phyloP scores from a whole-genome alignment of 352 stramenopile genomes.

The Pythium rhizo-oryzae region DNA sequence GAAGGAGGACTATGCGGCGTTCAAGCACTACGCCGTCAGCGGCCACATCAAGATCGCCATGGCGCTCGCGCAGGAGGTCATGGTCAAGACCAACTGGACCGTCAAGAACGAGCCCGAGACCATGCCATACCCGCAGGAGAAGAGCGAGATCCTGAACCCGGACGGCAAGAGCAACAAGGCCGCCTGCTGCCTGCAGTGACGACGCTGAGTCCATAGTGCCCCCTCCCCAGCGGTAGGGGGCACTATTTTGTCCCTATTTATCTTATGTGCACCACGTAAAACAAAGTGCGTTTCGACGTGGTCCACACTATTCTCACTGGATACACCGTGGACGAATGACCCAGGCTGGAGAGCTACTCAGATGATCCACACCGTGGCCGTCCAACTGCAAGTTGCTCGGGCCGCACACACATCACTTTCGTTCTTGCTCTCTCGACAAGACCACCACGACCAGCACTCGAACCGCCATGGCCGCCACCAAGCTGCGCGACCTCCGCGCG shows the following conservation, averaged over 20 bases:
- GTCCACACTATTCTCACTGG: slow-evolving; percentile 5
- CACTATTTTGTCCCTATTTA: slow-evolving; percentile 12
- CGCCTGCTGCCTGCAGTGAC: slow-evolving; percentile 36
- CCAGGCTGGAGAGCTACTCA: too few species aligned
- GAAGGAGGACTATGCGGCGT: slow-evolving; percentile 72
- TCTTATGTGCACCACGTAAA: slow-evolving; percentile 14
- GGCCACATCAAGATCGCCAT: slow-evolving; percentile 85
- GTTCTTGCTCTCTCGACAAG: slow-evolving; percentile 1
- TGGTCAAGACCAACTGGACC: slow-evolving; percentile 63
- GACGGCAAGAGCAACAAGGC: slow-evolving; percentile 52
- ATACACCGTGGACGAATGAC: background rate
- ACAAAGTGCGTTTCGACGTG: background rate
- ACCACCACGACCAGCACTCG: background rate
- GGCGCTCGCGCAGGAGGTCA: slow-evolving; percentile 73
- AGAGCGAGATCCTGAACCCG: slow-evolving; percentile 74
- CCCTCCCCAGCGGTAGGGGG: too few species aligned
- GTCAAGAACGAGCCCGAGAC: slow-evolving; percentile 51
- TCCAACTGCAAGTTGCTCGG: slow-evolving; percentile 26
- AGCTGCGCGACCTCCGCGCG: slow-evolving; percentile 62
- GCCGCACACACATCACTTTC: slow-evolving; percentile 14
- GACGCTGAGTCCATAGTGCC: background rate
- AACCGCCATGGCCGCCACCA: slow-evolving; percentile 38
- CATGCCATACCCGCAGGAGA: slow-evolving; percentile 82
- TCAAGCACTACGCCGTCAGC: slow-evolving; percentile 84
- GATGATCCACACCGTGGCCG: background rate